Conservation (phyloP, 345 rosid genomes). For the Aquilaria yunnanensis region DNA sequence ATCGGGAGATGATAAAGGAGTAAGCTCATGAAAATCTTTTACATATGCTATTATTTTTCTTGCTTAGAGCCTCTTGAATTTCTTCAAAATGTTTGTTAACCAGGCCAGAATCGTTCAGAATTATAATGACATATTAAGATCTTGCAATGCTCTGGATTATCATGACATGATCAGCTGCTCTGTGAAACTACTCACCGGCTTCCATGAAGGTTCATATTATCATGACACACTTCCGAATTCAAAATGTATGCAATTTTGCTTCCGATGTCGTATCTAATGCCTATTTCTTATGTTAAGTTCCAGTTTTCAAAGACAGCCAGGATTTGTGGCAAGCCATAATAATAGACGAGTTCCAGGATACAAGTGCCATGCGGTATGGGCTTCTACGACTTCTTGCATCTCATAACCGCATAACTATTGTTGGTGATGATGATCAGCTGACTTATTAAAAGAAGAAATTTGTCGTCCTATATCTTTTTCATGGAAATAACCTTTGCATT, state of each 20-base stretch:
- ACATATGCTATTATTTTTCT: not conserved
- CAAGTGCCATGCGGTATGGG: too few relatives aligned
- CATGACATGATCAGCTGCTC: constrained; percentile 50
- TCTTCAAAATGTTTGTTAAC: constrained; percentile 25
- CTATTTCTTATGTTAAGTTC: too few relatives aligned
- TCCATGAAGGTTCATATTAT: constrained; percentile 62
- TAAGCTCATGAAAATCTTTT: constrained; percentile 34
- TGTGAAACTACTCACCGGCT: constrained; percentile 60
- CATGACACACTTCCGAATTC: not conserved
- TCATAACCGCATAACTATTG: too few relatives aligned
- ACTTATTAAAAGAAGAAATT: too few relatives aligned
- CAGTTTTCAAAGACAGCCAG: too few relatives aligned
- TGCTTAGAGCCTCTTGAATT: constrained; percentile 11
- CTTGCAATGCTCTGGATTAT: too few relatives aligned
- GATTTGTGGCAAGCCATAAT: too few relatives aligned
- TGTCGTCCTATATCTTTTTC: too few relatives aligned
- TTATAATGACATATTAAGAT: constrained; percentile 46
- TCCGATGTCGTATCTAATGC: constrained; percentile 16
- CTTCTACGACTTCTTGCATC: too few relatives aligned
- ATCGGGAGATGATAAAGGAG: constrained; percentile 69
- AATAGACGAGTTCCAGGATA: too few relatives aligned
- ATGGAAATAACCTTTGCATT: too few relatives aligned
- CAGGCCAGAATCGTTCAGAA: constrained; percentile 75
- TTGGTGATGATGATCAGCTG: too few relatives aligned
- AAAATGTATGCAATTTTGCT: constrained; percentile 1